Base-by-base conservation (phyloP, 495 filamentous ascomycete species). In the Hypoxylon lenormandii region DNA sequence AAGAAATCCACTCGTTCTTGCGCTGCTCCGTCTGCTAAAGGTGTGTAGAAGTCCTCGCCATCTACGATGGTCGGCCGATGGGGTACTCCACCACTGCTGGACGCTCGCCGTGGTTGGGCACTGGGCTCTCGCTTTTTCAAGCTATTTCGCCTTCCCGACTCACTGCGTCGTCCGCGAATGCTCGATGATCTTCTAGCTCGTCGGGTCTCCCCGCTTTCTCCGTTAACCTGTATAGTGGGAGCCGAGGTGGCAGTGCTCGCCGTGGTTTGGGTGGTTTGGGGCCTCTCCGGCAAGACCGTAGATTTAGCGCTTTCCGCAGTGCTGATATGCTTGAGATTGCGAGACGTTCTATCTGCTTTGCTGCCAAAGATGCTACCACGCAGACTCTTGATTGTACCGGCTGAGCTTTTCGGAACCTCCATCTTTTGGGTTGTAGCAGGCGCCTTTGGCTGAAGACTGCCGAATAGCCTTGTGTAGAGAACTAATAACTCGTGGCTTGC, bases 381-480 rank as follows among this genome's bases (percentile, higher is more conserved):
- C 64, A 92, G 77, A 69, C 87, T 93, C 71, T 83, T 89, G n/a
- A 88, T 74, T 0, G 92, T 93, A 2, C 90, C 88, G 6, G 87
- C 81, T 22, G 90, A 86, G 73, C 85, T 93, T 74, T 89, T 89
- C 6, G 90, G 87, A 5, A 89, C 88, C 22, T 85, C 81, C 48
- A 80, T 69, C 38, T 76, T 76, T 18, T 73, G 76, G 26, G 71
- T 52, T 49, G 43, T 69, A 45, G 78, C 60, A 19, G 77, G 76
- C 21, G 73, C 53, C 42, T 76, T 81, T 22, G 77, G 33, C 15
- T 81, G 73, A 1, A 80, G 47, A 22, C 88, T 83, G 6, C 86
- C 88, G 77, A 97, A 97, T 7, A 97, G 79, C 60, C 88, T 82
- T 8, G 85, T 83, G 69, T 94, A 98, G 4, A 98, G 81, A n/a